Base-by-base conservation (phyloP, 805 yeast genomes). In the Hyphopichia homilentoma region DNA sequence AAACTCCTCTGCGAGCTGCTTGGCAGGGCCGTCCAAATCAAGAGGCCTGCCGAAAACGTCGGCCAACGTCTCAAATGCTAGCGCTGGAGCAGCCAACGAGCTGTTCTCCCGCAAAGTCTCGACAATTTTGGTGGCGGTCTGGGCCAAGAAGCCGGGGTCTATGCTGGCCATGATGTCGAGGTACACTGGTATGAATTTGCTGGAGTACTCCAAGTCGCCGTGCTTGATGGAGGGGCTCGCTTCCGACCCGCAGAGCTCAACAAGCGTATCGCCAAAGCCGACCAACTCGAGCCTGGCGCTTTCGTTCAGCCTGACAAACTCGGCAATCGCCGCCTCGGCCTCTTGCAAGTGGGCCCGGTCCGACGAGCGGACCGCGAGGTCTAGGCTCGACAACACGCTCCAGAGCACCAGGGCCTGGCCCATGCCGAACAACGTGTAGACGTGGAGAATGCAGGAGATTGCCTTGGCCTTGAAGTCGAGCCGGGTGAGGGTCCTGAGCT, bases 391-490 rank as follows among this genome's bases (percentile, higher is more conserved):
- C 12, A 7, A 22, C 7, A 20, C 27, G 8, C 17, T 20, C 17
- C 4, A 40, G 19, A 3, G 28, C 16, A 14, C 27, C 31, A 5
- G 11, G 7, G 22, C 22, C 11, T 11, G 7, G 11, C 22, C 22
- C 22, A 11, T 11, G 11, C 11, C 22, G 13, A 27, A 27, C 30
- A 27, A 27, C 13, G 29, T 24, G 28, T 34, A 40, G 7, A 48
- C 41, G 12, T 30, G 31, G 12, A 33, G 28, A 8, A 49, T 29
- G 28, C 61, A 59, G n/a, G 43, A 40, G 2, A 52, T 38, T 2
- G 50, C 50, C 7, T 30, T 34, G 6, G 35, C 35, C 30, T 47
- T 50, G 34, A 45, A 52, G 1, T 36, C 47, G 18, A 44, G 21
- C 9, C 43, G 33, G 15, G 43, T 33, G 17, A 43, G 28, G 0